These are phyloP conservation scores for Solanum peruvianum DNA, from an alignment of 257 asterid species.

Conservation along the genomic window DNA sequence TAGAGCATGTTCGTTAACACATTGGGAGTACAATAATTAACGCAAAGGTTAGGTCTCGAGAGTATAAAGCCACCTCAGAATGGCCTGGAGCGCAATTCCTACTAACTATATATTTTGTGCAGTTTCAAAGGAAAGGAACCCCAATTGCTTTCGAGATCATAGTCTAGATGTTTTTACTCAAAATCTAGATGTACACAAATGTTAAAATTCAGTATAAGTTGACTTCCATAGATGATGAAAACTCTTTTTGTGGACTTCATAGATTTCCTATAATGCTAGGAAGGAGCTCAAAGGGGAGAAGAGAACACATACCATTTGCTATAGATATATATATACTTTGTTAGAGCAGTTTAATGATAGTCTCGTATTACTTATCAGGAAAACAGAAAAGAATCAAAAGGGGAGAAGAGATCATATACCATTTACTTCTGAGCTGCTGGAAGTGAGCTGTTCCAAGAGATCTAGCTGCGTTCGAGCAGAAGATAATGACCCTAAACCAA, in stretches of 20 bases:
- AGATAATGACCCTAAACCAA: slow-evolving; percentile 37
- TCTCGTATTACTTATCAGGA: background rate
- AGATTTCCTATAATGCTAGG: background rate
- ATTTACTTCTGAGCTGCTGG: slow-evolving; percentile 36
- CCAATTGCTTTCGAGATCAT: background rate
- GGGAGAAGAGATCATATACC: slow-evolving; percentile 16
- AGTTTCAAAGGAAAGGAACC: background rate
- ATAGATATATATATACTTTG: background rate
- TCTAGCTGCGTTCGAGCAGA: slow-evolving; percentile 68
- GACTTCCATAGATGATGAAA: background rate
- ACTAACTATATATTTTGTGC: background rate
- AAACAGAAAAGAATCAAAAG: background rate
- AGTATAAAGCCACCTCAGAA: too few relatives aligned
- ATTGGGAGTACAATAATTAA: too few relatives aligned
- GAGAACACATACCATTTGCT: slow-evolving; percentile 24
- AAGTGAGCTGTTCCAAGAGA: slow-evolving; percentile 74
- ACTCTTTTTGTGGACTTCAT: background rate
- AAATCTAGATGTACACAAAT: background rate
- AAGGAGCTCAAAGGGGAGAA: background rate
- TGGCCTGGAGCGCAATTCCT: too few relatives aligned
- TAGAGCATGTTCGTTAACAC: too few relatives aligned
- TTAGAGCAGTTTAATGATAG: background rate
- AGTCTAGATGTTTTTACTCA: background rate
- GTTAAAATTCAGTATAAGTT: background rate
- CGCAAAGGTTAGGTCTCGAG: too few relatives aligned